phyloP scores from a whole-genome alignment of 345 rosid species.

The Salix exigua region DNA sequence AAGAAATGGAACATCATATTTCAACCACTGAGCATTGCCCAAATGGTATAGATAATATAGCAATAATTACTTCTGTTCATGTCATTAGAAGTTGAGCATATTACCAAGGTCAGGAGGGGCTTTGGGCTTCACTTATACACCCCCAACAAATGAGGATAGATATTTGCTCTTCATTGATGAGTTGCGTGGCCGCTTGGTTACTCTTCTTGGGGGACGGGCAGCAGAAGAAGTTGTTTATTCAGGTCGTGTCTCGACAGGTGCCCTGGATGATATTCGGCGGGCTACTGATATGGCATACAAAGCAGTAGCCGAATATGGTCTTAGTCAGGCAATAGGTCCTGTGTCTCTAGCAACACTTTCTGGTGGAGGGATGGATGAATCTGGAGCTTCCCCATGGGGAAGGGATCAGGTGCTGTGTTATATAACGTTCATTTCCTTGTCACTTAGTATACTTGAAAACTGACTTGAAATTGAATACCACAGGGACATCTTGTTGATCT shows the following conservation, averaged over 20 bases:
- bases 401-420: slow-evolving; percentile 66
- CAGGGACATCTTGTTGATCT: slow-evolving; percentile 91
- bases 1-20: neutral
- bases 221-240: slow-evolving; percentile 92
- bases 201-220: slow-evolving; percentile 97
- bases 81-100: slow-evolving; percentile 81
- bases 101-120: slow-evolving; percentile 98
- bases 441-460: slow-evolving; percentile 1
- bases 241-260: slow-evolving; percentile 81
- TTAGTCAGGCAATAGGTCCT: slow-evolving; percentile 78
- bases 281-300: slow-evolving; percentile 97
- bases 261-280: slow-evolving; percentile 89
- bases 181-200: slow-evolving; percentile 85
- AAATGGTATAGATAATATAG: neutral
- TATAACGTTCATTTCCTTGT: neutral
- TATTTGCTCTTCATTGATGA: slow-evolving; percentile 93
- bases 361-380: slow-evolving; percentile 81
- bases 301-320: slow-evolving; percentile 97
- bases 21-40: neutral
- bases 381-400: slow-evolving; percentile 69
- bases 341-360: slow-evolving; percentile 79
- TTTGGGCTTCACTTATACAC: slow-evolving; percentile 81
- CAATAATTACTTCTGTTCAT: slow-evolving; percentile 2
- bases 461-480: slow-evolving; percentile 13
- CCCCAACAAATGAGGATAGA: slow-evolving; percentile 82